phyloP scores from a whole-genome alignment of 2,329 filamentous ascomycete genomes.

The Orbilia brochopaga region DNA sequence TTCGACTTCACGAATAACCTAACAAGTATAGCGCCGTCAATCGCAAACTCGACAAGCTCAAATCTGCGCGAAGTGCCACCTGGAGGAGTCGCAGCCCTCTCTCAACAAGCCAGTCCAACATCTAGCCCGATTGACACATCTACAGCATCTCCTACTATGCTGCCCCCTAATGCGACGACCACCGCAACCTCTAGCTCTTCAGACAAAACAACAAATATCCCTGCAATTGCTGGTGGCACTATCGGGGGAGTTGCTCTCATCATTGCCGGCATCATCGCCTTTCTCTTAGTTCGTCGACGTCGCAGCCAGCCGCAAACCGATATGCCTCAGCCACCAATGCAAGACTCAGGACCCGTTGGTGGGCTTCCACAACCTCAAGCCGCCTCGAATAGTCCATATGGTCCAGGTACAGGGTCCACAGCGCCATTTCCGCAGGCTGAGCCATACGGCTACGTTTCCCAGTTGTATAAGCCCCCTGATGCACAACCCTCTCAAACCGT shows the following conservation, averaged over 20 bases:
- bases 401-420: background rate
- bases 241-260: slow-evolving; percentile 23
- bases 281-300: slow-evolving; percentile 11
- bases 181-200: background rate
- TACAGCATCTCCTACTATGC: background rate
- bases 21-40: slow-evolving; percentile 31
- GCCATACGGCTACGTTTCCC: background rate
- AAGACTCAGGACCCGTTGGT: background rate
- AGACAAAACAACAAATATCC: background rate
- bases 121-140: slow-evolving; percentile 11
- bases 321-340: slow-evolving; percentile 26
- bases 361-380: background rate
- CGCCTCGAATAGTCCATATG: background rate
- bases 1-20: slow-evolving; percentile 46
- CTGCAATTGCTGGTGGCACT: slow-evolving; percentile 33
- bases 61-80: slow-evolving; percentile 28
- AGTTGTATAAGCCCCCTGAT: background rate
- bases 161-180: background rate
- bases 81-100: slow-evolving; percentile 28
- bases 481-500: background rate
- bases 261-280: slow-evolving; percentile 10
- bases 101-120: slow-evolving; percentile 11
- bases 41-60: slow-evolving; percentile 35
- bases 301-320: slow-evolving; percentile 3
- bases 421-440: background rate